Conservation (phyloP, 176 grass and related monocot species). For the Tuctoria greenei region DNA sequence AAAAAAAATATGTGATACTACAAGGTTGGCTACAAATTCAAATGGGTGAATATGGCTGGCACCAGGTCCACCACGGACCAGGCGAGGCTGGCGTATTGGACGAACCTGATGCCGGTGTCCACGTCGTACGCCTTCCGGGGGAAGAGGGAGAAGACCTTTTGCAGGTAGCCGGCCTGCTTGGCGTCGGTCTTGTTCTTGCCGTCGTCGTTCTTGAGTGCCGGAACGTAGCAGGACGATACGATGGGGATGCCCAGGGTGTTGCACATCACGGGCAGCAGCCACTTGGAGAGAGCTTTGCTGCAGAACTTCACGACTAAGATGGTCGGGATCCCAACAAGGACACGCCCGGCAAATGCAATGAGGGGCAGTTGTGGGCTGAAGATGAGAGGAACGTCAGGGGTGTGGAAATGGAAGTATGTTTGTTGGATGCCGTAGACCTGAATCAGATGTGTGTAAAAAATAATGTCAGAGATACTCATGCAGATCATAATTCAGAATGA, state of each 20-base stretch:
- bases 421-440: conserved; percentile 85
- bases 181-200: conserved; percentile 37
- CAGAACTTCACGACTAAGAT: conserved; percentile 88
- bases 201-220: conserved; percentile 51
- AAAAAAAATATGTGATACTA: not conserved
- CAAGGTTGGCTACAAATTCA: conserved; percentile 78
- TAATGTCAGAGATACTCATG: conserved; percentile 29
- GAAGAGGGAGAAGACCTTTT: conserved; percentile 55
- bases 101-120: conserved; percentile 89
- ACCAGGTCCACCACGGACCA: conserved; percentile 96
- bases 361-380: conserved; percentile 61
- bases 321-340: conserved; percentile 75
- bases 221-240: conserved; percentile 82
- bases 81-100: conserved; percentile 84
- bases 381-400: conserved; percentile 55
- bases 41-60: conserved; percentile 64
- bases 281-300: conserved; percentile 89
- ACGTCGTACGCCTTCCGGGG: conserved; percentile 84
- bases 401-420: conserved; percentile 79
- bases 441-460: not conserved
- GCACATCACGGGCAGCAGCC: conserved; percentile 89
- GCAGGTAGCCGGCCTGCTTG: conserved; percentile 66
- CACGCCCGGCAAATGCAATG: conserved; percentile 39
- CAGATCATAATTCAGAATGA: not conserved
- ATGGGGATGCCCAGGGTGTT: conserved; percentile 81